A percentile compares a stretch with the other conserved stretches of the same genome.
Evolutionary conservation across 2,329 filamentous ascomycete genomes (phyloP).

Genomic region (Onygena corvina): DNA sequence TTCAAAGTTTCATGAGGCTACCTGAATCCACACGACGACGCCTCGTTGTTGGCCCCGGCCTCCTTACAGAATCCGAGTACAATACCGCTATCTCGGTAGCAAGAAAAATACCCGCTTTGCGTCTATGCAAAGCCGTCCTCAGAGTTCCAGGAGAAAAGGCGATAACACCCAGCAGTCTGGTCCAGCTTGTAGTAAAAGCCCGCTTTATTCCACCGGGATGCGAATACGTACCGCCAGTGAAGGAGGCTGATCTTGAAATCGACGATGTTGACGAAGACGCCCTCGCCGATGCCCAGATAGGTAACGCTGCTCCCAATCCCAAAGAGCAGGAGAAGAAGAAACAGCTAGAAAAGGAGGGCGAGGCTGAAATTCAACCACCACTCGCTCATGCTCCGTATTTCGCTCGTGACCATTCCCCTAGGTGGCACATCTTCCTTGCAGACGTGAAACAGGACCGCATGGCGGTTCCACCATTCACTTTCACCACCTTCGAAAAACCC

Average conservation of each 20-base stretch:
- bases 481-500: conserved; percentile 80
- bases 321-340: conserved; percentile 49
- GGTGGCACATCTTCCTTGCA: conserved; percentile 89
- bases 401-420: conserved; percentile 73
- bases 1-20: conserved; percentile 82
- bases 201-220: conserved; percentile 83
- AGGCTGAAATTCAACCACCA: conserved; percentile 58
- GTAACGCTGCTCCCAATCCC: conserved; percentile 43
- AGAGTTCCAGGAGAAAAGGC: conserved; percentile 92
- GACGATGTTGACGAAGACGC: conserved; percentile 88
- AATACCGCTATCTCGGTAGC: conserved; percentile 62
- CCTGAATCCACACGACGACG: conserved; percentile 61
- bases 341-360: conserved; percentile 40
- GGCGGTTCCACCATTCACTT: conserved; percentile 92
- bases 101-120: conserved; percentile 68
- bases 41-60: conserved; percentile 55
- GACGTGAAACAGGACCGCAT: conserved; percentile 93
- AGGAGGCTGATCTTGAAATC: conserved; percentile 73
- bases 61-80: conserved; percentile 67
- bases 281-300: conserved; percentile 66
- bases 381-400: conserved; percentile 87
- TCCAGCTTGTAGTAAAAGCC: conserved; percentile 89
- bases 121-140: conserved; percentile 90
- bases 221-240: conserved; percentile 58
- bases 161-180: conserved; percentile 82